These are phyloP conservation scores for Ustulina deusta DNA, from an alignment of 2,329 filamentous ascomycete species.

Conservation along the genomic window DNA sequence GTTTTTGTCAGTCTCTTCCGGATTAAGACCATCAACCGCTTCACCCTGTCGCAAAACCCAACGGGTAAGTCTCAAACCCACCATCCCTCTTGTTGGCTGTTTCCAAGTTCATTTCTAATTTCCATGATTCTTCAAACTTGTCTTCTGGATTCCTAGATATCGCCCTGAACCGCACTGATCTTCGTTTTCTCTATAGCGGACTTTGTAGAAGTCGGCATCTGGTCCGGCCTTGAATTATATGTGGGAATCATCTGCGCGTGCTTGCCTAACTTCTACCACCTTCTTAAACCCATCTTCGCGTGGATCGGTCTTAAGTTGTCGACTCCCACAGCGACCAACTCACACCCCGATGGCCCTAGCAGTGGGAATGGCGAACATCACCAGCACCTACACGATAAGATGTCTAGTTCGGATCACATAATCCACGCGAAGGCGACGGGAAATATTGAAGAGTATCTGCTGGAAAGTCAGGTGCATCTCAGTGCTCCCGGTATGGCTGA, in stretches of 20 bases:
- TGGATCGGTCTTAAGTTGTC: conserved; percentile 9
- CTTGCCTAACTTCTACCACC: conserved; percentile 49
- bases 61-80: conserved; percentile 42
- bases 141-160: too few relatives aligned
- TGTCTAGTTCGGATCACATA: too few relatives aligned
- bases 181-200: conserved; percentile 42
- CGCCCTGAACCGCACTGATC: too few relatives aligned
- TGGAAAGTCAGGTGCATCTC: too few relatives aligned
- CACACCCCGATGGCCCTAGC: background rate
- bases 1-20: conserved; percentile 16
- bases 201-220: conserved; percentile 49
- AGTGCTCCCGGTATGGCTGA: too few relatives aligned
- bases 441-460: too few relatives aligned
- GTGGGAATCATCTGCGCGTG: conserved; percentile 52
- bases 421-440: too few relatives aligned
- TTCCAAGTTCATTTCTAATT: too few relatives aligned
- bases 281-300: conserved; percentile 42
- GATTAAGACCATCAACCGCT: conserved; percentile 14
- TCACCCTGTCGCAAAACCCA: conserved; percentile 24
- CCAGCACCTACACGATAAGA: background rate
- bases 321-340: background rate
- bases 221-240: conserved; percentile 52
- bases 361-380: background rate
- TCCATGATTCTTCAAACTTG: background rate
- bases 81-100: background rate